These are phyloP conservation scores for Vitis hybrid DNA, from an alignment of 177 flowering plant genomes.

Conservation along the genomic window DNA sequence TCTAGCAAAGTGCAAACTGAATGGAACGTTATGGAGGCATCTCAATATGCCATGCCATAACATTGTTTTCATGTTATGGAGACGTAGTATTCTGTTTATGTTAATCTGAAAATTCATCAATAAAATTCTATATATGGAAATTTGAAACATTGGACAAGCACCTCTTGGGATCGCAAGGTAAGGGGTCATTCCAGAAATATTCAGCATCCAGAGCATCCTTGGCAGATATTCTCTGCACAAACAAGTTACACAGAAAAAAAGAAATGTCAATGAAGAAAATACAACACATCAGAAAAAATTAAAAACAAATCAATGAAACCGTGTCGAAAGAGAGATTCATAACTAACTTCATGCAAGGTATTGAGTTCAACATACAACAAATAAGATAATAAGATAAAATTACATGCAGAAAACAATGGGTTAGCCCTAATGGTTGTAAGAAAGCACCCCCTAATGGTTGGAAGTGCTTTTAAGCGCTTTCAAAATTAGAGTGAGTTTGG, in stretches of 20 bases:
- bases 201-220: constrained; percentile 98
- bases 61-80: too few species aligned
- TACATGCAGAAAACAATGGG: too few species aligned
- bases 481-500: too few species aligned
- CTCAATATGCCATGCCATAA: too few species aligned
- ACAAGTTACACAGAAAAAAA: neutral
- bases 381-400: too few species aligned
- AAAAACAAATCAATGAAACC: neutral
- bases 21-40: neutral
- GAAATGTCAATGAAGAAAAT: neutral
- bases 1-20: neutral
- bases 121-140: neutral
- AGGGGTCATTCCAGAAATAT: constrained; percentile 96
- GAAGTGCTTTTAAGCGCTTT: too few species aligned
- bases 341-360: too few species aligned
- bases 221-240: constrained; percentile 84
- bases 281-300: neutral
- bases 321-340: too few species aligned
- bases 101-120: neutral
- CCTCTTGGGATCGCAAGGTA: constrained; percentile 98
- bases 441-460: too few species aligned
- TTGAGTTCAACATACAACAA: too few species aligned
- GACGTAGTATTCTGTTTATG: too few species aligned
- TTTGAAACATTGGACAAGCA: constrained; percentile 12
- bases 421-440: too few species aligned